These are phyloP conservation scores for Diaporthe vexans DNA, from an alignment of 2,329 filamentous ascomycete species.

Conservation along the genomic window DNA sequence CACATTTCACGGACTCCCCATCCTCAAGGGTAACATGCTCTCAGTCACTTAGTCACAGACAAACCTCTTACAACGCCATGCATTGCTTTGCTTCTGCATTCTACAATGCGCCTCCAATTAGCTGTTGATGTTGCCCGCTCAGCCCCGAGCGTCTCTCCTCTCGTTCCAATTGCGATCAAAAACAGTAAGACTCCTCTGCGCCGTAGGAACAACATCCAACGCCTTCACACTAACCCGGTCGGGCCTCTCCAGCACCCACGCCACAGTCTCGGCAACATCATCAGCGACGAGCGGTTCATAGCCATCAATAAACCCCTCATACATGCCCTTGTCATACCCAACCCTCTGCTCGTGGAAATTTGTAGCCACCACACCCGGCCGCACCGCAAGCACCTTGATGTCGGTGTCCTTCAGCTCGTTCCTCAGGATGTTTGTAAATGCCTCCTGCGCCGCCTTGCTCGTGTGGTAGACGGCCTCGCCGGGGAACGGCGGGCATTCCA, in stretches of 20 bases:
- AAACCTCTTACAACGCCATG: background rate
- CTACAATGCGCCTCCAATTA: background rate
- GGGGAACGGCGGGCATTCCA: slow-evolving; percentile 17
- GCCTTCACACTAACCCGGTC: slow-evolving; percentile 18
- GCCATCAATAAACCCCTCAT: background rate
- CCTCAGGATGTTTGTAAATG: slow-evolving; percentile 10
- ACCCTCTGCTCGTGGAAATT: slow-evolving; percentile 25
- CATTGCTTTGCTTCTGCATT: background rate
- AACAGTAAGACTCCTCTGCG: background rate
- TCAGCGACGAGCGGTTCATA: slow-evolving; percentile 21
- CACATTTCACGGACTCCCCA: background rate
- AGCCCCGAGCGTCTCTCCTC: slow-evolving; percentile 5
- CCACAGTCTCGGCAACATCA: slow-evolving; percentile 17
- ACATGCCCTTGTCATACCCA: slow-evolving; percentile 1
- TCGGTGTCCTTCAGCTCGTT: slow-evolving; percentile 9
- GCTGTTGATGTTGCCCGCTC: background rate
- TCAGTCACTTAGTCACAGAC: background rate
- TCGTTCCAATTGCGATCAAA: slow-evolving; percentile 23
- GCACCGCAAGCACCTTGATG: slow-evolving; percentile 24
- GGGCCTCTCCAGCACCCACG: slow-evolving; percentile 14
- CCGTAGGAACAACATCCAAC: slow-evolving; percentile 12
- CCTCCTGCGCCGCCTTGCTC: slow-evolving; percentile 25
- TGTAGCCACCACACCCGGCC: slow-evolving; percentile 2
- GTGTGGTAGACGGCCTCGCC: slow-evolving; percentile 26
- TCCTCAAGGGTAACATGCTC: background rate